Conservation (phyloP, 768 basidiomycete species). For the Kondoa malvinella region DNA sequence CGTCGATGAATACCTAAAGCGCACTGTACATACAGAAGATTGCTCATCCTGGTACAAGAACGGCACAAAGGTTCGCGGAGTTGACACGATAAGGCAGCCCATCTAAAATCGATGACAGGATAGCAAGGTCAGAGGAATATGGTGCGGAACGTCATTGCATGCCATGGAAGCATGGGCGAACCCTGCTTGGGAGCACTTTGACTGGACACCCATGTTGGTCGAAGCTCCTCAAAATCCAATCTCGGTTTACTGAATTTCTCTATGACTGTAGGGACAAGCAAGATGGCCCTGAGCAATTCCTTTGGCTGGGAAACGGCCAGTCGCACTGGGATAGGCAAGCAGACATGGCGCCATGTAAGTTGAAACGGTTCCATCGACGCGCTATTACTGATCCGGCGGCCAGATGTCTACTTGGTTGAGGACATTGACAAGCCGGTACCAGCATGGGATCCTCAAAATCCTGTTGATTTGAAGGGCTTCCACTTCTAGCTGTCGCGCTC, state of each 20-base stretch:
- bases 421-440: not conserved
- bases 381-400: too few relatives aligned
- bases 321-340: not conserved
- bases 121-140: not conserved
- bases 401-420: not conserved
- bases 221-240: too few relatives aligned
- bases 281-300: conserved; percentile 4
- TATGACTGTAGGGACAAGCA: too few relatives aligned
- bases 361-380: too few relatives aligned
- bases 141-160: not conserved
- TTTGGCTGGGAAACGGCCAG: not conserved
- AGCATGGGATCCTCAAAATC: not conserved
- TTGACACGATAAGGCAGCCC: not conserved
- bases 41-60: conserved; percentile 6
- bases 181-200: not conserved
- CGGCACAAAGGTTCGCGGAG: not conserved
- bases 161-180: conserved; percentile 1
- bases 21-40: not conserved
- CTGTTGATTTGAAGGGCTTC: not conserved
- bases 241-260: too few relatives aligned
- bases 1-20: conserved; percentile 2
- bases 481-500: not conserved
- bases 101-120: not conserved
- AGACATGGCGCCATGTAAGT: not conserved
- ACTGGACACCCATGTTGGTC: not conserved